Evolutionary conservation across 2,329 filamentous ascomycete genomes (phyloP).

Genomic region (Beauveria medogensis): DNA sequence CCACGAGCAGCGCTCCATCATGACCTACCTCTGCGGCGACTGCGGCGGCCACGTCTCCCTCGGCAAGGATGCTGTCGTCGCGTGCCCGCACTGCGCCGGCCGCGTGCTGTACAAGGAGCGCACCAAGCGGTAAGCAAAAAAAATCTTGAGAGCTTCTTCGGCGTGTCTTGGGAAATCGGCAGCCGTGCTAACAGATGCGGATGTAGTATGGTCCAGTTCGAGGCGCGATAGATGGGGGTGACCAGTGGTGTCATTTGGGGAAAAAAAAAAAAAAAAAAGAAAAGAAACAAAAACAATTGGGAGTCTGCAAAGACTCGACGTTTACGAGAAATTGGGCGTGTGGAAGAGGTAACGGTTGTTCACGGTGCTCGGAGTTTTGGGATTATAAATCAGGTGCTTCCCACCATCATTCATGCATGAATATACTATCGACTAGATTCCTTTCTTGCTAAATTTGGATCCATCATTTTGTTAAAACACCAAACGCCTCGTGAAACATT

Average conservation of each 20-base stretch:
- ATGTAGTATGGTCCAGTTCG: slow-evolving; percentile 94
- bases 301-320: not conserved
- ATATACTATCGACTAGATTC: not conserved
- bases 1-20: slow-evolving; percentile 29
- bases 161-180: not conserved
- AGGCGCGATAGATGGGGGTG: slow-evolving; percentile 60
- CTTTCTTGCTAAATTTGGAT: not conserved
- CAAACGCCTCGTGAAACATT: slow-evolving; percentile 17
- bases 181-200: slow-evolving; percentile 15
- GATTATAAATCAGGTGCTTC: slow-evolving; percentile 2
- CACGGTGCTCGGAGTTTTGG: slow-evolving; percentile 6
- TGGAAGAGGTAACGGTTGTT: not conserved
- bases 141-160: not conserved
- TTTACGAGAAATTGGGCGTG: not conserved
- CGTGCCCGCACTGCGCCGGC: slow-evolving; percentile 64
- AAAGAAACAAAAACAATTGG: too few relatives aligned
- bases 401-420: not conserved
- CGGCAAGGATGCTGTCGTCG: slow-evolving; percentile 41
- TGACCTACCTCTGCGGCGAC: slow-evolving; percentile 36
- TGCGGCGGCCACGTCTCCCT: slow-evolving; percentile 34
- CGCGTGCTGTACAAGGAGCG: slow-evolving; percentile 95
- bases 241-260: not conserved
- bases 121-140: slow-evolving; percentile 73
- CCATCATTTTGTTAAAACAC: slow-evolving; percentile 5
- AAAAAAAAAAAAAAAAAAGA: not conserved